Percentiles rank a stretch among this genome's conserved stretches.
Evolutionary conservation across 441 rosid genomes (phyloP).

Genomic region (Isatis lusitanica): DNA sequence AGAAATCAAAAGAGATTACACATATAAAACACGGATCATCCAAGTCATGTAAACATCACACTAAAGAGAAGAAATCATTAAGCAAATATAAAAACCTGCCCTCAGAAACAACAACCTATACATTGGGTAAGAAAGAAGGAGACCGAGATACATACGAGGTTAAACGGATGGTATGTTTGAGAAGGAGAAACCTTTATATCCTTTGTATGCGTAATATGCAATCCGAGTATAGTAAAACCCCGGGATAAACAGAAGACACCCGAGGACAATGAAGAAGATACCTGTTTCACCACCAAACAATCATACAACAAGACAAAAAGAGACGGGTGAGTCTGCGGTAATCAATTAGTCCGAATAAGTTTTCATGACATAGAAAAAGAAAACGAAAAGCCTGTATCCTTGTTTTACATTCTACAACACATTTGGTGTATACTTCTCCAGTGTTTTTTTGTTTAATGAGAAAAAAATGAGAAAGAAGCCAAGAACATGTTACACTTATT

Average conservation of each 20-base stretch:
- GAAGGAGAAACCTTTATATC: slow-evolving; percentile 93
- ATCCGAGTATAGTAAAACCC: slow-evolving; percentile 95
- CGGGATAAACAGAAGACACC: slow-evolving; percentile 78
- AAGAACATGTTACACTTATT: background rate
- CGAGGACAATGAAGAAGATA: slow-evolving; percentile 79
- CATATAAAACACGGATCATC: slow-evolving; percentile 26
- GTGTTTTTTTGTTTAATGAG: background rate
- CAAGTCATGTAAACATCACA: slow-evolving; percentile 29
- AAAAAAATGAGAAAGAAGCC: background rate
- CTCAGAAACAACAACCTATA: slow-evolving; percentile 15
- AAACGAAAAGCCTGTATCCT: background rate
- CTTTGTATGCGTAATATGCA: slow-evolving; percentile 91
- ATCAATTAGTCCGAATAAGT: background rate
- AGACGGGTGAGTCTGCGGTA: background rate
- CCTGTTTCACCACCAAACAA: slow-evolving; percentile 46
- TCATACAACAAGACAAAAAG: background rate
- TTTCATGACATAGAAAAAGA: background rate
- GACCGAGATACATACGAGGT: background rate
- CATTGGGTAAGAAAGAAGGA: slow-evolving; percentile 22
- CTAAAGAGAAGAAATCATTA: slow-evolving; percentile 15
- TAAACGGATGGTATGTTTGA: slow-evolving; percentile 84
- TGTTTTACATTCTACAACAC: background rate
- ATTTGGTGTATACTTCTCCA: background rate
- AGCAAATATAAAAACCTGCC: background rate
- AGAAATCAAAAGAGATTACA: slow-evolving; percentile 23